Conservation (phyloP, 2,329 filamentous ascomycete species). For the Talaromyces sp. region DNA sequence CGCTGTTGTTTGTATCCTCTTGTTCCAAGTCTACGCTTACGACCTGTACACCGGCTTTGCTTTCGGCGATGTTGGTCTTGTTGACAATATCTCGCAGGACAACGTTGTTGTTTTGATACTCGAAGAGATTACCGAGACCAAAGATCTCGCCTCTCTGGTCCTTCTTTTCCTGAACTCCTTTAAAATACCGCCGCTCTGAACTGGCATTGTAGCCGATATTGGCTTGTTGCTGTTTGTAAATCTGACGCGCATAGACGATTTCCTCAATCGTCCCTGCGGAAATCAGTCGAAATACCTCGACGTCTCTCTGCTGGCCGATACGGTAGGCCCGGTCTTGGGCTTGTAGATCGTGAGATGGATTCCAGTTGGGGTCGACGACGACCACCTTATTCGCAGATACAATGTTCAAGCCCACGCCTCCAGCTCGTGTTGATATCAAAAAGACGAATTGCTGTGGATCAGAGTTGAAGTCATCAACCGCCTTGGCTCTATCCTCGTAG, state of each 20-base stretch:
- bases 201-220: constrained; percentile 96
- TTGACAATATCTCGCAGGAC: constrained; percentile 94
- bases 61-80: constrained; percentile 95
- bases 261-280: constrained; percentile 93
- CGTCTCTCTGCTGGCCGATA: constrained; percentile 86
- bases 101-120: constrained; percentile 72
- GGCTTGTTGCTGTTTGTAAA: constrained; percentile 98
- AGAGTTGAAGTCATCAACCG: constrained; percentile 87
- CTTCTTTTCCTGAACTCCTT: constrained; percentile 80
- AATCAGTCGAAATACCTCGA: constrained; percentile 90
- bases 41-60: constrained; percentile 75
- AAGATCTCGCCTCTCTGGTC: constrained; percentile 91
- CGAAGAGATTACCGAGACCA: constrained; percentile 80
- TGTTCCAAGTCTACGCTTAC: constrained; percentile 69
- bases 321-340: constrained; percentile 95
- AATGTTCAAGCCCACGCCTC: constrained; percentile 92
- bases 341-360: constrained; percentile 88
- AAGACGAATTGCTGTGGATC: constrained; percentile 88
- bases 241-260: constrained; percentile 92
- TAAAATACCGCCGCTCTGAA: constrained; percentile 89
- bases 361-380: constrained; percentile 96
- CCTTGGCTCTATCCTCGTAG: constrained; percentile 75
- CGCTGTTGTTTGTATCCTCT: constrained; percentile 42
- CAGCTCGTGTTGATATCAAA: constrained; percentile 87
- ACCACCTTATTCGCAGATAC: constrained; percentile 98